A percentile compares a stretch with the other conserved stretches of the same genome.
Evolutionary conservation across 768 basidiomycete genomes (phyloP).

Genomic region (Rhizopogon vesiculosus): DNA sequence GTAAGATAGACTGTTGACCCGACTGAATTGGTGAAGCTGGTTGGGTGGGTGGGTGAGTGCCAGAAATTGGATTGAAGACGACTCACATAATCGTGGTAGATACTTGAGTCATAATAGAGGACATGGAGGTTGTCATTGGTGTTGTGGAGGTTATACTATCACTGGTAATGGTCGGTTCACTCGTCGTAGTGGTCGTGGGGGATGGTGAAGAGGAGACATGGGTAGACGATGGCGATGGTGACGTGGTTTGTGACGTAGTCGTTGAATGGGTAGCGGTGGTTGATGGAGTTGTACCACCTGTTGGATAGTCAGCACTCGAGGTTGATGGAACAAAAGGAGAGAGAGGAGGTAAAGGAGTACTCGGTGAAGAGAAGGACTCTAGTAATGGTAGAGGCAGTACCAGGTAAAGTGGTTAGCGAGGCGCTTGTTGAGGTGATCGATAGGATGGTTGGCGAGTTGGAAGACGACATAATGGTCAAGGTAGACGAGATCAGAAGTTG

Average conservation of each 20-base stretch:
- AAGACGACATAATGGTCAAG: too few relatives aligned
- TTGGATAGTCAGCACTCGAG: not conserved
- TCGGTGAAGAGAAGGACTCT: not conserved
- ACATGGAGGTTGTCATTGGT: not conserved
- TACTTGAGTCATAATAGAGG: not conserved
- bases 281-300: not conserved
- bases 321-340: conserved; percentile 2
- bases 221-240: not conserved
- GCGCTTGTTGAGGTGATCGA: not conserved
- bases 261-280: conserved; percentile 2
- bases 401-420: not conserved
- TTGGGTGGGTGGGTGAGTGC: not conserved
- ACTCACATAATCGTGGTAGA: conserved; percentile 17
- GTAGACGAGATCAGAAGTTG: too few relatives aligned
- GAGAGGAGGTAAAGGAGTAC: conserved; percentile 6
- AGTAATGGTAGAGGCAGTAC: conserved; percentile 10
- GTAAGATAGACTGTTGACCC: conserved; percentile 20
- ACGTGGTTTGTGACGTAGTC: not conserved
- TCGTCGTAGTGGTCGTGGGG: not conserved
- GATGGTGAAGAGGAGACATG: not conserved
- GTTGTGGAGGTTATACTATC: not conserved
- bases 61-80: not conserved
- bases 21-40: conserved; percentile 17
- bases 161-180: not conserved
- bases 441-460: not conserved